phyloP scores from a whole-genome alignment of 306 rosid genomes.

The Cajanus cajan region DNA sequence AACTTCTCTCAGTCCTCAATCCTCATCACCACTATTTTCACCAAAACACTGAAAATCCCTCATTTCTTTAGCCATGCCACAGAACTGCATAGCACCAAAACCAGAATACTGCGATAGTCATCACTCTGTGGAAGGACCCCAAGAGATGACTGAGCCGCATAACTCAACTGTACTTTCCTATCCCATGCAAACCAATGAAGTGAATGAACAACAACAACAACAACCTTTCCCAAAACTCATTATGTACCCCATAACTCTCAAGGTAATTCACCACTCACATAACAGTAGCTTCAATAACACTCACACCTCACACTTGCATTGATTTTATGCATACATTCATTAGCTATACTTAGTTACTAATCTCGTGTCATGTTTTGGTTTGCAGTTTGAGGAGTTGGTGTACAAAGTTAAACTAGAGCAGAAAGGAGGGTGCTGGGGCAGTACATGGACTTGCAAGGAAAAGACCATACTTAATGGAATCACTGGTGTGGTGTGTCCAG shows the following conservation, averaged over 20 bases:
- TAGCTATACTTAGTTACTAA: slow-evolving; percentile 9
- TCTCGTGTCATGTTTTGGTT: slow-evolving; percentile 12
- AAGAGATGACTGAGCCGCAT: slow-evolving; percentile 49
- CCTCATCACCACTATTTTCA: slow-evolving; percentile 9
- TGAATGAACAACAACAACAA: slow-evolving; percentile 27
- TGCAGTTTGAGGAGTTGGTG: slow-evolving; percentile 88
- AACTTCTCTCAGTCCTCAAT: slow-evolving; percentile 43
- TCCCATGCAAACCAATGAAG: slow-evolving; percentile 44
- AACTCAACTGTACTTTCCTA: slow-evolving; percentile 48
- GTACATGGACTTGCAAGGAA: slow-evolving; percentile 52
- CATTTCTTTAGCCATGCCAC: slow-evolving; percentile 44
- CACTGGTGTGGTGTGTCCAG: slow-evolving; percentile 83
- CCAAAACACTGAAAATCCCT: slow-evolving; percentile 23
- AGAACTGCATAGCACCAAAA: slow-evolving; percentile 56
- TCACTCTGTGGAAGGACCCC: slow-evolving; percentile 32
- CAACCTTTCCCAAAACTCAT: slow-evolving; percentile 57
- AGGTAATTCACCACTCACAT: slow-evolving; percentile 47
- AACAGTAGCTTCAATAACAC: background rate
- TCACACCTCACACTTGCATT: slow-evolving; percentile 13
- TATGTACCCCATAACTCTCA: slow-evolving; percentile 71
- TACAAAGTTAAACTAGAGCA: slow-evolving; percentile 81
- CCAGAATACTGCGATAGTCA: slow-evolving; percentile 37
- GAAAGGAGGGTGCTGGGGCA: slow-evolving; percentile 48
- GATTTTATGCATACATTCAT: slow-evolving; percentile 10
- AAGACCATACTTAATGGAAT: slow-evolving; percentile 77